Evolutionary conservation across 805 yeast genomes (phyloP), one percentile per base, ranked within the genome.

Genomic region (Candida ulmi): DNA sequence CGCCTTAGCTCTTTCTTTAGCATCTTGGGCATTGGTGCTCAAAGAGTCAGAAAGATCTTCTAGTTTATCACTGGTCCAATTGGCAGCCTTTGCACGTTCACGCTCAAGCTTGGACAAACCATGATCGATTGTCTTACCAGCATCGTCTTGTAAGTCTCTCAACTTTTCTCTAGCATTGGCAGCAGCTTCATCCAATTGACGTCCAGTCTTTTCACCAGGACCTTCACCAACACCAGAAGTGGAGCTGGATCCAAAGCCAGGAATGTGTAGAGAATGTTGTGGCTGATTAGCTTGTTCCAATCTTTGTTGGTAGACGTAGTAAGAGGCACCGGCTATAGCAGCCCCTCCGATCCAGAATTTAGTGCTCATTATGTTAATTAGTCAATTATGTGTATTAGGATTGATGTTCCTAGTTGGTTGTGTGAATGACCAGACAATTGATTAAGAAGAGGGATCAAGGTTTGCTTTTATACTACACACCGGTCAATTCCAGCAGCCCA

Each of bases 321-420:
- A 56, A 12, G 50, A 39, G 30, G 47, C 58, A 33, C 51, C 59
- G 8, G 52, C 53, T 17, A 47, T 26, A 4, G 51, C 59, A 33
- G 45, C 52, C 40, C 55, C 48, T 19, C 57, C 57, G 9, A 31
- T 8, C 34, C 24, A 31, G 17, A 8, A 18, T 31, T 31, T 31
- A 31, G 34, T 31, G 13, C 26, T 31, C 34, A 31, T 30, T 11
- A 9, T 30, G 21, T 7, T 30, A 17, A 23, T 18, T 30, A 18
- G 12, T 26, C 11, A 12, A 26, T 5, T 26, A 26, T n/a, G n/a
- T n/a, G n/a, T n/a, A n/a, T n/a, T n/a, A n/a, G n/a, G n/a, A n/a
- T n/a, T n/a, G n/a, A n/a, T n/a, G n/a, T n/a, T n/a, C n/a, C n/a
- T n/a, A n/a, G n/a, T n/a, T n/a, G n/a, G n/a, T n/a, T n/a, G n/a